phyloP scores from a whole-genome alignment of 1,139 yeast genomes.

The Suhomyces coccinellae region DNA sequence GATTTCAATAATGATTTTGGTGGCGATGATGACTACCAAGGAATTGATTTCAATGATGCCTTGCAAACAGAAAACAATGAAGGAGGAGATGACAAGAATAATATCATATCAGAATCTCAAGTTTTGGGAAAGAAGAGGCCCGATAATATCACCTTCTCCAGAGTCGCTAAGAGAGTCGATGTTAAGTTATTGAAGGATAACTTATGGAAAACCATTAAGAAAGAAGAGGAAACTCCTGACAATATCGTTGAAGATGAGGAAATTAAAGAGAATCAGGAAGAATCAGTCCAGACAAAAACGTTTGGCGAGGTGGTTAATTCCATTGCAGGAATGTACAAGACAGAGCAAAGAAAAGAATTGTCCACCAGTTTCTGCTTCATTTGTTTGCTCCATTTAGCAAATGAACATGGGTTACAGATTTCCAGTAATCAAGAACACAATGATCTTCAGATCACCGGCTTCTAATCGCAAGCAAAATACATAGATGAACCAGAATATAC shows the following conservation, averaged over 20 bases:
- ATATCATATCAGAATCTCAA: slow-evolving; percentile 9
- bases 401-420: slow-evolving; percentile 42
- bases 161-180: slow-evolving; percentile 83
- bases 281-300: slow-evolving; percentile 26
- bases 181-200: slow-evolving; percentile 78
- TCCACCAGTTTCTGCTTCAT: slow-evolving; percentile 32
- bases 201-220: slow-evolving; percentile 65
- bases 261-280: slow-evolving; percentile 4
- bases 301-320: slow-evolving; percentile 50
- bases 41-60: slow-evolving; percentile 49
- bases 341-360: slow-evolving; percentile 35
- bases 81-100: slow-evolving; percentile 18
- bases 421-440: slow-evolving; percentile 53
- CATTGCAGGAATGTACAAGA: slow-evolving; percentile 54
- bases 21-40: slow-evolving; percentile 42
- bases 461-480: slow-evolving; percentile 18
- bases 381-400: slow-evolving; percentile 30
- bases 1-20: slow-evolving; percentile 42
- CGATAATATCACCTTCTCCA: slow-evolving; percentile 71
- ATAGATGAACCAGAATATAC: not conserved
- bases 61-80: slow-evolving; percentile 29
- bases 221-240: slow-evolving; percentile 13
- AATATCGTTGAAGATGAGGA: not conserved
- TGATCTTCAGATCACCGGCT: slow-evolving; percentile 57
- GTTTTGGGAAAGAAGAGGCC: slow-evolving; percentile 38